A percentile compares a stretch with the other conserved stretches of the same genome.
phyloP scores from a whole-genome alignment of 805 yeast genomes.

The Candida awuae region DNA sequence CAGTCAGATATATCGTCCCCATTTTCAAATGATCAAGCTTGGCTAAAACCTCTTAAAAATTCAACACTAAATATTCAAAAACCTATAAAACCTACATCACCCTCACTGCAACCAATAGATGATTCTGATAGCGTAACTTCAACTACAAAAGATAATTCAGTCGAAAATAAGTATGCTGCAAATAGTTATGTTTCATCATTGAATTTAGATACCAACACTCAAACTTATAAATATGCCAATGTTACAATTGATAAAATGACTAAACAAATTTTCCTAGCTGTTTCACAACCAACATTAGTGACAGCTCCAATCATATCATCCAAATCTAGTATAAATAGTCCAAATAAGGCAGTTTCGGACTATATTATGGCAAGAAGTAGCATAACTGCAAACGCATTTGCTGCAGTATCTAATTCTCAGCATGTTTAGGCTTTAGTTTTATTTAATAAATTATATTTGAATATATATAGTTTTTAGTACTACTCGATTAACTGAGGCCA shows the following conservation, averaged over 20 bases:
- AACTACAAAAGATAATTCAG: not conserved
- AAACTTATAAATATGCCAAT: conserved; percentile 14
- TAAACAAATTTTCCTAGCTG: conserved; percentile 6
- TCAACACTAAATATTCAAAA: conserved; percentile 1
- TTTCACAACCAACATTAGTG: conserved; percentile 11
- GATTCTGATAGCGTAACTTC: not conserved
- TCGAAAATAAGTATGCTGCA: conserved; percentile 1
- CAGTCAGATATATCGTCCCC: not conserved
- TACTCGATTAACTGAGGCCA: too few species aligned
- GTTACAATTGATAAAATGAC: conserved; percentile 12
- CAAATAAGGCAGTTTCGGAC: conserved; percentile 1
- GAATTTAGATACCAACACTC: conserved; percentile 5
- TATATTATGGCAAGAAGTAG: conserved; percentile 11
- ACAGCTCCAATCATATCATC: conserved; percentile 12
- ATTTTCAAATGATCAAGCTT: conserved; percentile 7
- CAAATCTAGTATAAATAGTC: not conserved
- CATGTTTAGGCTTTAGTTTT: not conserved
- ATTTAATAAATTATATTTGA: too few species aligned
- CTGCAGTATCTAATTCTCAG: conserved; percentile 1
- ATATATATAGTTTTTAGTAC: too few species aligned
- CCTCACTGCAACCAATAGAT: not conserved
- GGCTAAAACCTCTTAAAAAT: conserved; percentile 16
- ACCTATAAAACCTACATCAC: not conserved
- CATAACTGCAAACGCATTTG: conserved; percentile 13
- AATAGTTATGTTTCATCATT: conserved; percentile 7